phyloP scores from a whole-genome alignment of 306 rosid species.

The Cyamopsis tetragonoloba region DNA sequence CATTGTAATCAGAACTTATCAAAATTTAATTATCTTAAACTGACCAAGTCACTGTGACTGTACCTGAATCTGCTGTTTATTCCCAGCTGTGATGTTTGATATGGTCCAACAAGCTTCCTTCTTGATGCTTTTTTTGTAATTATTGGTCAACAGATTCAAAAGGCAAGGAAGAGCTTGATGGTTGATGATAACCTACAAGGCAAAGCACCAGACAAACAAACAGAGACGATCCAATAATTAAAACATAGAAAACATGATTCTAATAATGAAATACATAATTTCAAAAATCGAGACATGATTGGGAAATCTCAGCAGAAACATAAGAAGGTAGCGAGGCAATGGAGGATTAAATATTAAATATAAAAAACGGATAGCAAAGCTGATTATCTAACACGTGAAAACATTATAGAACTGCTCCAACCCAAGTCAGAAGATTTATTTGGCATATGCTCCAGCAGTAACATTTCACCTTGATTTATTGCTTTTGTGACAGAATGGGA shows the following conservation, averaged over 20 bases:
- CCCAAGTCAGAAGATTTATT: neutral
- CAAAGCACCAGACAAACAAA: slow-evolving; percentile 15
- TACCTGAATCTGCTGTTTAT: slow-evolving; percentile 95
- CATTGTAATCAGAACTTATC: neutral
- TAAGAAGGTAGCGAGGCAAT: neutral
- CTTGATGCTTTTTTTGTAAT: slow-evolving; percentile 91
- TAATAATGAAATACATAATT: neutral
- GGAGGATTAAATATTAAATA: neutral
- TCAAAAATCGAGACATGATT: neutral
- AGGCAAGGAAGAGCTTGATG: slow-evolving; percentile 83
- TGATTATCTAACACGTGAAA: neutral
- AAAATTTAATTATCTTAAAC: neutral
- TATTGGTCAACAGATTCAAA: slow-evolving; percentile 60
- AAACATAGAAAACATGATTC: neutral
- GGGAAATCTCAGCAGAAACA: neutral
- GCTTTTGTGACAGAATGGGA: neutral
- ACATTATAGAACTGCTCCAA: neutral
- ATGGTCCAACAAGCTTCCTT: slow-evolving; percentile 98
- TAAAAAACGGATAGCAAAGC: neutral
- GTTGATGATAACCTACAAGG: slow-evolving; percentile 62
- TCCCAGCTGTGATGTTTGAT: slow-evolving; percentile 94
- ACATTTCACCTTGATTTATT: neutral
- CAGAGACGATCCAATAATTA: neutral
- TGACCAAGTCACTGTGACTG: neutral
- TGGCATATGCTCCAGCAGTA: neutral